phyloP scores from a whole-genome alignment of 768 basidiomycete genomes.

The Polyporus arcularius region DNA sequence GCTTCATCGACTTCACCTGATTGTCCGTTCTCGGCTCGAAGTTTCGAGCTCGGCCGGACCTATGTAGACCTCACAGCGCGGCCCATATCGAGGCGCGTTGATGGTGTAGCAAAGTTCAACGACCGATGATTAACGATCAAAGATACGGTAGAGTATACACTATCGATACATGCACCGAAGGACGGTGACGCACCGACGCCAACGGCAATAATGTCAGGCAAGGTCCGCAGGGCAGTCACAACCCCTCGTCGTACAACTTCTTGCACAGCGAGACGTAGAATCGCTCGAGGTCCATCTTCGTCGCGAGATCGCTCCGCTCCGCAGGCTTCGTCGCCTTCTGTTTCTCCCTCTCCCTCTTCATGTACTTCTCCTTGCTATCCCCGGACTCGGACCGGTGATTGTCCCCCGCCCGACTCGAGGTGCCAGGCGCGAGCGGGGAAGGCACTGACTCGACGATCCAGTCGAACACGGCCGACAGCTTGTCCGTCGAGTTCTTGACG shows the following conservation, averaged over 20 bases:
- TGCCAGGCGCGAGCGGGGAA: slow-evolving; percentile 9
- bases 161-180: not conserved
- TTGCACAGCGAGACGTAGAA: slow-evolving; percentile 89
- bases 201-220: not conserved
- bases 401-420: slow-evolving; percentile 5
- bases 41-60: too few relatives aligned
- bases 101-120: too few relatives aligned
- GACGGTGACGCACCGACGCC: not conserved
- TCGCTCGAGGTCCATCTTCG: slow-evolving; percentile 78
- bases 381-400: not conserved
- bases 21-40: too few relatives aligned
- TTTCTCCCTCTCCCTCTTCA: slow-evolving; percentile 13
- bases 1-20: too few relatives aligned
- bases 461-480: slow-evolving; percentile 73
- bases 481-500: slow-evolving; percentile 68
- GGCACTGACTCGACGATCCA: slow-evolving; percentile 73
- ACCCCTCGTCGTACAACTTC: slow-evolving; percentile 91
- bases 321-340: slow-evolving; percentile 18
- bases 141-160: not conserved
- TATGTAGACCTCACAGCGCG: too few relatives aligned
- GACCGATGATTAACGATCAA: too few relatives aligned
- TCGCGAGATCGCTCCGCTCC: slow-evolving; percentile 48
- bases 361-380: not conserved
- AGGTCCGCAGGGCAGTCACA: slow-evolving; percentile 39
- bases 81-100: too few relatives aligned